These are phyloP conservation scores for Auxenochlorella protothecoides DNA, from an alignment of 139 green algal genomes.

Conservation along the genomic window DNA sequence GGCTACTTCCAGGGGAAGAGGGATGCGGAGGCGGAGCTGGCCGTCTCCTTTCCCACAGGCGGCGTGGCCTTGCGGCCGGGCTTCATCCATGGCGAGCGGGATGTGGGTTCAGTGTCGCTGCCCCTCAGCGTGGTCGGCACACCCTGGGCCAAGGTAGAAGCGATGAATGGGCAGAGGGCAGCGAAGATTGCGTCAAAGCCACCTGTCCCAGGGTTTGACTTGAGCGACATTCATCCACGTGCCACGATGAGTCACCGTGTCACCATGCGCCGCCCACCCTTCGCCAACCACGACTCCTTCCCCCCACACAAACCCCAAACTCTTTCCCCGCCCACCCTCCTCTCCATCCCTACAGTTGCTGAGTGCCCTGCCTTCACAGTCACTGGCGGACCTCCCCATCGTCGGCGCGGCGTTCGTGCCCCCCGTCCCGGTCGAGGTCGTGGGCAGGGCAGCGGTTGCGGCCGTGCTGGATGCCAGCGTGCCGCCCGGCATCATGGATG, in stretches of 20 bases:
- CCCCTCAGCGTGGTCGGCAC: conserved; percentile 31
- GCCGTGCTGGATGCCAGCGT: conserved; percentile 63
- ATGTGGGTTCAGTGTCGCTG: conserved; percentile 36
- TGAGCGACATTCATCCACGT: neutral
- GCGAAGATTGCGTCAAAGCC: too few relatives aligned
- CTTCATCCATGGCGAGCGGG: conserved; percentile 70
- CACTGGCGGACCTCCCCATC: conserved; percentile 51
- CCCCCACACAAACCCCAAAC: neutral
- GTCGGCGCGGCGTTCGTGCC: conserved; percentile 56
- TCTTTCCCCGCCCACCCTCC: neutral
- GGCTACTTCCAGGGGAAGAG: conserved; percentile 77
- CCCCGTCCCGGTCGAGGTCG: conserved; percentile 50
- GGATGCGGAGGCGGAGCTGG: conserved; percentile 57
- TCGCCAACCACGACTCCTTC: too few relatives aligned
- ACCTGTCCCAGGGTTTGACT: neutral
- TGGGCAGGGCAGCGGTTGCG: conserved; percentile 64
- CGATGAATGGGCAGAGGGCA: conserved; percentile 6
- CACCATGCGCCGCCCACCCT: neutral
- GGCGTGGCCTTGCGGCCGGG: conserved; percentile 64
- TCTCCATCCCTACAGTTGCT: conserved; percentile 18
- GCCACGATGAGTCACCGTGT: neutral
- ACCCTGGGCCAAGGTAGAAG: conserved; percentile 20
- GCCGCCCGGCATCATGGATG: conserved; percentile 55
- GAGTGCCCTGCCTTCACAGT: conserved; percentile 32
- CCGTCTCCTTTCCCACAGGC: conserved; percentile 32